phyloP scores from a whole-genome alignment of 345 rosid species.

The Aurinia saxatilis region DNA sequence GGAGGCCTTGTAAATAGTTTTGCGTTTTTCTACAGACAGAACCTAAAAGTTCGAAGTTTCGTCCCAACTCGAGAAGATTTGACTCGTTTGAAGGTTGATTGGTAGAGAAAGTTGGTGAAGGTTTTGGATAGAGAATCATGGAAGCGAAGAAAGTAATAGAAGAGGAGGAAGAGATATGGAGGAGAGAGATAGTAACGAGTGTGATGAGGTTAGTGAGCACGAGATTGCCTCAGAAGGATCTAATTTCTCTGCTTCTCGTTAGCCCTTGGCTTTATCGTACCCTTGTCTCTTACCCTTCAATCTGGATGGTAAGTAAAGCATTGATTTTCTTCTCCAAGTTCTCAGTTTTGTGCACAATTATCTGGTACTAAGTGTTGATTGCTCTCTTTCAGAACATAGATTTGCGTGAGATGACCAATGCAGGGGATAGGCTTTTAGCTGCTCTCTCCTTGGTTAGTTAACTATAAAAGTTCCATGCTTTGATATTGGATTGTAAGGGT shows the following conservation, averaged over 20 bases:
- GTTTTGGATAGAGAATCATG: conserved; percentile 14
- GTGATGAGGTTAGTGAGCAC: conserved; percentile 68
- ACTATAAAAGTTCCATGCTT: neutral
- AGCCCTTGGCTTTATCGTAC: conserved; percentile 61
- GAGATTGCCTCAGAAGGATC: conserved; percentile 57
- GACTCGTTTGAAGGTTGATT: neutral
- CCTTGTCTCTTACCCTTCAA: conserved; percentile 53
- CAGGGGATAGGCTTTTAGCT: conserved; percentile 64
- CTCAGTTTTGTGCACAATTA: neutral
- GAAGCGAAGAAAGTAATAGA: conserved; percentile 25
- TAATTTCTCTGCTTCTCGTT: conserved; percentile 64
- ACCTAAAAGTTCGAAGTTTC: conserved; percentile 7
- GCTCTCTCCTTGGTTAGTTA: conserved; percentile 68
- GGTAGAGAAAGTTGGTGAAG: neutral
- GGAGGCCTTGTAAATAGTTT: conserved; percentile 17
- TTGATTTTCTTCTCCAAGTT: neutral
- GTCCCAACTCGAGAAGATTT: conserved; percentile 8
- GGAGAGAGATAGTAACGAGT: conserved; percentile 56
- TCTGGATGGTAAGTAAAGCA: conserved; percentile 52
- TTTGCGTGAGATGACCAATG: conserved; percentile 66
- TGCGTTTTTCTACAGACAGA: conserved; percentile 2
- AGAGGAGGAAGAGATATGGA: conserved; percentile 46
- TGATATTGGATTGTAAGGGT: too few species aligned
- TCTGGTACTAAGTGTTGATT: conserved; percentile 23
- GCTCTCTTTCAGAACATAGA: conserved; percentile 48